Evolutionary conservation across 2,329 filamentous ascomycete species (phyloP).

Genomic region (Aspergillus nomiae): DNA sequence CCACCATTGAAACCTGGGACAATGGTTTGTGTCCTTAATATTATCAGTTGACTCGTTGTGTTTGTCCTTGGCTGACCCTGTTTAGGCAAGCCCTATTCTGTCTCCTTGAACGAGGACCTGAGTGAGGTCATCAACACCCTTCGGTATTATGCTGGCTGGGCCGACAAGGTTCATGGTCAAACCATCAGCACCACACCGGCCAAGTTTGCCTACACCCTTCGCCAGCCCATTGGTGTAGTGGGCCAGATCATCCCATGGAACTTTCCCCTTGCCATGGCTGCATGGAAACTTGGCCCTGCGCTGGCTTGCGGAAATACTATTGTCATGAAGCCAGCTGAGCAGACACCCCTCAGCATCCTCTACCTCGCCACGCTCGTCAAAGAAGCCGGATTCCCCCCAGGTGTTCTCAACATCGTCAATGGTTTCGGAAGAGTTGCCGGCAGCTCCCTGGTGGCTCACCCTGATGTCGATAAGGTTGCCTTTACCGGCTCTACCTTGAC

Average conservation of each 20-base stretch:
- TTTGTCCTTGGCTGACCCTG: conserved; percentile 9
- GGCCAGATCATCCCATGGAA: conserved; percentile 91
- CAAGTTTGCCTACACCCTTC: conserved; percentile 80
- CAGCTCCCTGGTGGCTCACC: conserved; percentile 32
- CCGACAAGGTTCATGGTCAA: conserved; percentile 89
- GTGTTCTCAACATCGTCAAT: conserved; percentile 39
- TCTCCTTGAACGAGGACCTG: conserved; percentile 67
- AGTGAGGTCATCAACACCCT: conserved; percentile 67
- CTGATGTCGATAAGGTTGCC: conserved; percentile 38
- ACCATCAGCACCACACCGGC: conserved; percentile 62
- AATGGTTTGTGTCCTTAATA: conserved; percentile 55
- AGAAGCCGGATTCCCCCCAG: conserved; percentile 38
- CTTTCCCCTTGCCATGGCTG: conserved; percentile 78
- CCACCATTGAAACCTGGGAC: conserved; percentile 75
- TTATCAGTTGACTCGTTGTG: background rate
- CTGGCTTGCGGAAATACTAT: conserved; percentile 38
- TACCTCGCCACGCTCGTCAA: conserved; percentile 36
- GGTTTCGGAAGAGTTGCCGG: conserved; percentile 35
- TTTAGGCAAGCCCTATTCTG: conserved; percentile 46
- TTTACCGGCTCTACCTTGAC: conserved; percentile 39
- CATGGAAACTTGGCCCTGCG: conserved; percentile 40
- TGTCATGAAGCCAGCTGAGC: conserved; percentile 38
- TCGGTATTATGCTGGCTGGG: conserved; percentile 87
- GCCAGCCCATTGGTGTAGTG: conserved; percentile 78
- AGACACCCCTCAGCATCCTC: conserved; percentile 37